These are phyloP conservation scores for Amanita thiersii DNA, from an alignment of 768 basidiomycete genomes.

Conservation along the genomic window DNA sequence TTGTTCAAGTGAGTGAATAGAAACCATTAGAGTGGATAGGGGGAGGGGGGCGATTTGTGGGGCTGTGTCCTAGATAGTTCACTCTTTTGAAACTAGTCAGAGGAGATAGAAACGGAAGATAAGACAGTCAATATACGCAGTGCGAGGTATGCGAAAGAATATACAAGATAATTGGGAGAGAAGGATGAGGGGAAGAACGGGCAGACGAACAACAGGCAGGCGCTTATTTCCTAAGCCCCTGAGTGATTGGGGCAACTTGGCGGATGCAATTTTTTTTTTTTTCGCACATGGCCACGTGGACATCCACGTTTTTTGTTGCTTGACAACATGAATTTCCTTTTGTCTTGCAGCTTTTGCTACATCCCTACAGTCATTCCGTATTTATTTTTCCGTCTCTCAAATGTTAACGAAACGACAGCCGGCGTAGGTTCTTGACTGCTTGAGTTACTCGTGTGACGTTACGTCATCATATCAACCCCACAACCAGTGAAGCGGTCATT, in stretches of 20 bases:
- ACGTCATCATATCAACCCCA: too few species aligned
- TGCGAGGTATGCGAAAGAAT: not conserved
- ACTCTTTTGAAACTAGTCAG: not conserved
- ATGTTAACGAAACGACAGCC: too few species aligned
- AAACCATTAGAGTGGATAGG: slow-evolving; percentile 14
- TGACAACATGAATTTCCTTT: too few species aligned
- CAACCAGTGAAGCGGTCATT: too few species aligned
- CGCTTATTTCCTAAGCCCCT: slow-evolving; percentile 16
- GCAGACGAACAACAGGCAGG: slow-evolving; percentile 10
- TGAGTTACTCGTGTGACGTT: too few species aligned
- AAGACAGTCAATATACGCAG: not conserved
- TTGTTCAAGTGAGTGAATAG: slow-evolving; percentile 16
- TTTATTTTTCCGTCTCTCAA: too few species aligned
- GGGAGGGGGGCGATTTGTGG: slow-evolving; percentile 2
- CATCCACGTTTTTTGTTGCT: too few species aligned
- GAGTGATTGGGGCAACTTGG: slow-evolving; percentile 13
- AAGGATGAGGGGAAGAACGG: slow-evolving; percentile 7
- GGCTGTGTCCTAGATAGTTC: slow-evolving; percentile 14
- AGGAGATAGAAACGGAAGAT: not conserved
- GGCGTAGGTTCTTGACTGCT: too few species aligned
- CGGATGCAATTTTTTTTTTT: slow-evolving; percentile 19
- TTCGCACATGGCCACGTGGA: slow-evolving; percentile 17
- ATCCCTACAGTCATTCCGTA: too few species aligned
- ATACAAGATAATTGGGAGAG: not conserved
- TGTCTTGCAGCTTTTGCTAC: too few species aligned